These are phyloP conservation scores for Fusarium mundagurra DNA, from an alignment of 2,329 filamentous ascomycete genomes.

Conservation along the genomic window DNA sequence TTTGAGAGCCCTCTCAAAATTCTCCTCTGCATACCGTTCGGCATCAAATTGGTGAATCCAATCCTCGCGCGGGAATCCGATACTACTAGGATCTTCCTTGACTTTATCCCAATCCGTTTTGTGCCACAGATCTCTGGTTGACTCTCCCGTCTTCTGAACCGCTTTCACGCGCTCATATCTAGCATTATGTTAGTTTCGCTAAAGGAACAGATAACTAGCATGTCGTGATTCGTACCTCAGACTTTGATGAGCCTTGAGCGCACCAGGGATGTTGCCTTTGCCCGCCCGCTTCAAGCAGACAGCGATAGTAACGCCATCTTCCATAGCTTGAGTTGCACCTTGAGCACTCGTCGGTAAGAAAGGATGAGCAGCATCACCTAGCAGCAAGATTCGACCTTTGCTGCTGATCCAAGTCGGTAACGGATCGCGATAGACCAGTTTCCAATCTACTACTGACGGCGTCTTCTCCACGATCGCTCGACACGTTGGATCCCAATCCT, in stretches of 20 bases:
- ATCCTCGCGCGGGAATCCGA: slow-evolving; percentile 30
- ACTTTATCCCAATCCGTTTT: slow-evolving; percentile 36
- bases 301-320: slow-evolving; percentile 25
- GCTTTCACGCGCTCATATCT: slow-evolving; percentile 36
- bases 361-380: slow-evolving; percentile 34
- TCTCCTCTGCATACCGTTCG: slow-evolving; percentile 31
- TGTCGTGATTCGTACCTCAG: not conserved
- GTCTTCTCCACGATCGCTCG: slow-evolving; percentile 35
- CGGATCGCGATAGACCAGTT: slow-evolving; percentile 30
- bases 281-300: slow-evolving; percentile 17
- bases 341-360: slow-evolving; percentile 34
- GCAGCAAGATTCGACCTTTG: not conserved
- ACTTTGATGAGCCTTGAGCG: slow-evolving; percentile 23
- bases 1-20: slow-evolving; percentile 12
- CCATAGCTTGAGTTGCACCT: slow-evolving; percentile 33
- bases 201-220: fast-evolving
- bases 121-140: slow-evolving; percentile 36
- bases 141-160: slow-evolving; percentile 36
- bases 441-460: slow-evolving; percentile 23
- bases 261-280: slow-evolving; percentile 19
- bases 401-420: slow-evolving; percentile 28
- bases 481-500: slow-evolving; percentile 19
- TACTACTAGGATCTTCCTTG: slow-evolving; percentile 21
- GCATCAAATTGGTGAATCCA: slow-evolving; percentile 39
- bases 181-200: fast-evolving